Percentiles rank a stretch among this genome's conserved stretches.
Conservation (phyloP, 257 asterid genomes). For the Eucommia ulmoides region DNA sequence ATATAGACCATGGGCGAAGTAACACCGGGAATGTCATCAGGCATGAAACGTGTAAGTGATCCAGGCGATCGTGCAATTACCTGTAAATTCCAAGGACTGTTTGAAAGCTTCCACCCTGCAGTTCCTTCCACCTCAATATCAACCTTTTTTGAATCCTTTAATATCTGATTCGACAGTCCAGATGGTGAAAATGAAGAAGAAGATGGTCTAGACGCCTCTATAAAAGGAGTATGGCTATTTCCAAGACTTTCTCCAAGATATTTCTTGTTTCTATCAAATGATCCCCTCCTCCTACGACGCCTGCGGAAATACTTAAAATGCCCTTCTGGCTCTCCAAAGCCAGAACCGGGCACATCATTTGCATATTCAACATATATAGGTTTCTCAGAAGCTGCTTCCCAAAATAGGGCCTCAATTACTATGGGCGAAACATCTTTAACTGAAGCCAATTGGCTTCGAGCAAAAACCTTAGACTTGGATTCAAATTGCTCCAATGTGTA, state of each 20-base stretch:
- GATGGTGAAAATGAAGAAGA: slow-evolving; percentile 22
- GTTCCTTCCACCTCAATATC: slow-evolving; percentile 58
- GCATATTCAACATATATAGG: slow-evolving; percentile 90
- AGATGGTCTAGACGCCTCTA: slow-evolving; percentile 16
- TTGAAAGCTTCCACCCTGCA: slow-evolving; percentile 94
- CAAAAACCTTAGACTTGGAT: slow-evolving; percentile 65
- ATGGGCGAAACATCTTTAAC: slow-evolving; percentile 75
- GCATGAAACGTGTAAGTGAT: slow-evolving; percentile 93
- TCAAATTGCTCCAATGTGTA: slow-evolving; percentile 89
- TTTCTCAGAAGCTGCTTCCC: slow-evolving; percentile 83
- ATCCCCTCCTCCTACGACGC: slow-evolving; percentile 52
- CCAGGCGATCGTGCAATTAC: slow-evolving; percentile 91
- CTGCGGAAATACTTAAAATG: slow-evolving; percentile 31
- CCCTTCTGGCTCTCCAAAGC: slow-evolving; percentile 87
- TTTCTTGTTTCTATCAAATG: slow-evolving; percentile 49
- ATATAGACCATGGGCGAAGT: slow-evolving; percentile 97
- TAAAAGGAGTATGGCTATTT: slow-evolving; percentile 17
- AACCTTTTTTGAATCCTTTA: slow-evolving; percentile 25
- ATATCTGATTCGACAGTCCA: slow-evolving; percentile 12
- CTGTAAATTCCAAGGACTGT: slow-evolving; percentile 97
- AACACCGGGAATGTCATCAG: slow-evolving; percentile 98
- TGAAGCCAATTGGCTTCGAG: slow-evolving; percentile 54
- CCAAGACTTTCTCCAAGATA: slow-evolving; percentile 26
- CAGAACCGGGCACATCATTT: slow-evolving; percentile 96
- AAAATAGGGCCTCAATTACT: slow-evolving; percentile 73